Evolutionary conservation across 768 basidiomycete genomes (phyloP).

Genomic region (Rhizopogon sp.): DNA sequence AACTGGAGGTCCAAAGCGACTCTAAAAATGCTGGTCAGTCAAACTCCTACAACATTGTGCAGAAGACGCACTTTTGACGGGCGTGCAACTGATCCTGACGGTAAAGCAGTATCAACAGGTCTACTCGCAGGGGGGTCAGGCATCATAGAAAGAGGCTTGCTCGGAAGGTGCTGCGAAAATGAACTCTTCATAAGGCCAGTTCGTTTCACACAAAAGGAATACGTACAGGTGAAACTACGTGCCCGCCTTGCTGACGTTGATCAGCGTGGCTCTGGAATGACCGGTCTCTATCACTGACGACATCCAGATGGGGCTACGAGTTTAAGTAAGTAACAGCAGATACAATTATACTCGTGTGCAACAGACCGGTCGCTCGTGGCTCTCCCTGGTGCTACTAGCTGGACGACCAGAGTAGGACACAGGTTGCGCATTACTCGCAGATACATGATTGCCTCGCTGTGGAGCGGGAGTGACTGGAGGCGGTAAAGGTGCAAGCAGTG

Average conservation of each 20-base stretch:
- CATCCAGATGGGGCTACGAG: conserved; percentile 14
- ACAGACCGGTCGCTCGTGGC: conserved; percentile 19
- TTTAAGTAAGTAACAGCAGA: conserved; percentile 4
- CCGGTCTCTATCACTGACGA: neutral
- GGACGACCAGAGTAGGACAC: conserved; percentile 12
- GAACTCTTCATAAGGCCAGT: too few relatives aligned
- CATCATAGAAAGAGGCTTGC: neutral
- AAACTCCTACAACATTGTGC: neutral
- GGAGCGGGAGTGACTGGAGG: neutral
- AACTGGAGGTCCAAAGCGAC: conserved; percentile 28
- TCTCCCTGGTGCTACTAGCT: conserved; percentile 6
- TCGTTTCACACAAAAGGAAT: neutral
- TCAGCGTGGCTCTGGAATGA: conserved; percentile 5
- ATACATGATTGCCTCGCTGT: neutral
- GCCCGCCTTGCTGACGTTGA: conserved; percentile 8
- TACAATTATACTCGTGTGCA: neutral
- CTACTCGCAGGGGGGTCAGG: neutral
- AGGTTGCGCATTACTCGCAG: conserved; percentile 18
- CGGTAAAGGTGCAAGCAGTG: neutral
- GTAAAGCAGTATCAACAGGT: neutral
- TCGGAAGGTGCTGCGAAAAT: neutral
- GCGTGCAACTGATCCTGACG: neutral
- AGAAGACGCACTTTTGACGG: neutral
- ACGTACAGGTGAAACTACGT: conserved; percentile 16
- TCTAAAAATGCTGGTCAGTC: conserved; percentile 11